Conservation (phyloP, 2,329 filamentous ascomycete species). For the Colletotrichum siamense region DNA sequence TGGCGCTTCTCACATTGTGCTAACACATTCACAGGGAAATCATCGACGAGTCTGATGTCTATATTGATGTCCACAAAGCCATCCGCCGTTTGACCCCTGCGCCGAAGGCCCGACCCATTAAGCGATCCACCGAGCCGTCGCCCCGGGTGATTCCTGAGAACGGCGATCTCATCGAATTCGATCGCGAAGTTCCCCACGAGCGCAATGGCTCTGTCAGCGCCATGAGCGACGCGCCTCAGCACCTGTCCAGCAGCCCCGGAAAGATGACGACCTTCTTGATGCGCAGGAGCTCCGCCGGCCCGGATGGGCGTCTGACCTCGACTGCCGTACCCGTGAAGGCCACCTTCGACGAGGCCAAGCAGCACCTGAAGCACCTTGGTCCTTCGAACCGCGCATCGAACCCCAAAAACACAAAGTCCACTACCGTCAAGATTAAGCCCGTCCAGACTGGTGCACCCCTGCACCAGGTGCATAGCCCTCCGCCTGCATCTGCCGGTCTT, state of each 20-base stretch:
- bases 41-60: conserved; percentile 98
- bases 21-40: conserved; percentile 72
- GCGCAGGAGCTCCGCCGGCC: conserved; percentile 60
- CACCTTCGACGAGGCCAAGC: conserved; percentile 66
- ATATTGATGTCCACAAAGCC: conserved; percentile 97
- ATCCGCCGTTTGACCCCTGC: conserved; percentile 88
- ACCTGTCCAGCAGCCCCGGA: conserved; percentile 49
- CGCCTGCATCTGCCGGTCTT: conserved; percentile 21
- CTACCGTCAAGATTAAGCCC: conserved; percentile 73
- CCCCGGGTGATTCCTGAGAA: conserved; percentile 16
- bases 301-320: conserved; percentile 55
- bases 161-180: conserved; percentile 41
- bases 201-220: conserved; percentile 40
- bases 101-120: conserved; percentile 71
- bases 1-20: not conserved
- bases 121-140: conserved; percentile 36
- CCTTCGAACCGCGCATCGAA: conserved; percentile 71
- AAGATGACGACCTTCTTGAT: conserved; percentile 64
- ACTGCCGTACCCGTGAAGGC: conserved; percentile 61
- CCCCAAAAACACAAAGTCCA: conserved; percentile 65
- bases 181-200: conserved; percentile 35
- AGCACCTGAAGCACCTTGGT: conserved; percentile 69
- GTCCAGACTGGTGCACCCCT: conserved; percentile 50
- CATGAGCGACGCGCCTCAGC: conserved; percentile 41
- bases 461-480: conserved; percentile 16